These are phyloP conservation scores for Saksenaea oblongispora DNA, from an alignment of 371 early-diverging fungal species.

Conservation along the genomic window DNA sequence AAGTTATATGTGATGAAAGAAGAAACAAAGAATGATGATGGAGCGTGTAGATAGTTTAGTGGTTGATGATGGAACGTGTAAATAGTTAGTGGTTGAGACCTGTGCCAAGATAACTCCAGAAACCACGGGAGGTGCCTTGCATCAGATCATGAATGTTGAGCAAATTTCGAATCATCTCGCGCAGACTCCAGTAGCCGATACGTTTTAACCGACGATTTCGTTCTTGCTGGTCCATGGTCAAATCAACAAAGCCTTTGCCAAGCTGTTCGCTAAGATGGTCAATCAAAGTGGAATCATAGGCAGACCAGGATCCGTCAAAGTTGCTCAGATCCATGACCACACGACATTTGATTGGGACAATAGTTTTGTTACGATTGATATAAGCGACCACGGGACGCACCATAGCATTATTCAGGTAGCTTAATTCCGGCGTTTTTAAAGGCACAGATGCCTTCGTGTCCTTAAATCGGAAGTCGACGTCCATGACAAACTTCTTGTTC, in stretches of 20 bases:
- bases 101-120: constrained; percentile 70
- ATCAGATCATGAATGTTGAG: constrained; percentile 77
- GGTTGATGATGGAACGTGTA: background rate
- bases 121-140: constrained; percentile 75
- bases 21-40: background rate
- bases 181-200: constrained; percentile 88
- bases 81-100: background rate
- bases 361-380: constrained; percentile 89
- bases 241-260: constrained; percentile 78
- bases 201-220: constrained; percentile 80
- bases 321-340: constrained; percentile 80
- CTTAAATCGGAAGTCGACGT: constrained; percentile 83
- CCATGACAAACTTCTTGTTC: constrained; percentile 61
- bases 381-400: constrained; percentile 94
- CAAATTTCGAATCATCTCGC: constrained; percentile 73
- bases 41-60: background rate
- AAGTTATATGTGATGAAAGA: constrained; percentile 3
- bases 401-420: constrained; percentile 82
- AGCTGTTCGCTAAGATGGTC: constrained; percentile 79
- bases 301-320: constrained; percentile 93
- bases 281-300: constrained; percentile 82
- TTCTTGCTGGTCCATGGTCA: constrained; percentile 84
- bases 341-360: constrained; percentile 80
- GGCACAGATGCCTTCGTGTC: constrained; percentile 91
- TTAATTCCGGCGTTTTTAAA: constrained; percentile 66